Evolutionary conservation across 192 early-diverging fungal genomes (phyloP).

Genomic region (Rhizophagus sp.): DNA sequence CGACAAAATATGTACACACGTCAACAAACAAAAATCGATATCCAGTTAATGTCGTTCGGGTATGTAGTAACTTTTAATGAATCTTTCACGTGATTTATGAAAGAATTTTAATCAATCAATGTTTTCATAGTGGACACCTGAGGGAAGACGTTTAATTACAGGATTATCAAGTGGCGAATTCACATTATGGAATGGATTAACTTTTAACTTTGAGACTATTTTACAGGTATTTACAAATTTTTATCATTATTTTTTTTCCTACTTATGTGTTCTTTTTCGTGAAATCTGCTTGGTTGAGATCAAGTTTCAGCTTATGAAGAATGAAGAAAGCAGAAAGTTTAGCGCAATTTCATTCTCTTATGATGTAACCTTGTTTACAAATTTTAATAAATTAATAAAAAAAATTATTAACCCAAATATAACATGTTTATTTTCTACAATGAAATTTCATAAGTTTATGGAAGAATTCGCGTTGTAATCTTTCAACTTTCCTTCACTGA

Average conservation of each 20-base stretch:
- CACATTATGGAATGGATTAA: conserved; percentile 96
- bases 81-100: no score
- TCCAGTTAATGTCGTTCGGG: conserved; percentile 87
- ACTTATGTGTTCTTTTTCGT: conserved; percentile 11
- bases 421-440: neutral
- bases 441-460: neutral
- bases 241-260: neutral
- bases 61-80: conserved; percentile 36
- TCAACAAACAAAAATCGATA: conserved; percentile 92
- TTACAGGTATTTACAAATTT: conserved; percentile 62
- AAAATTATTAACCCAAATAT: neutral
- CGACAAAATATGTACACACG: conserved; percentile 87
- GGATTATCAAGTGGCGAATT: conserved; percentile 94
- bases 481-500: neutral
- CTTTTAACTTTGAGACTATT: conserved; percentile 98
- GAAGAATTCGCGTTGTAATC: neutral
- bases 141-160: conserved; percentile 91
- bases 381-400: neutral
- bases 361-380: neutral
- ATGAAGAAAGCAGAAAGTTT: neutral
- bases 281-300: neutral
- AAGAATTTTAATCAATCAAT: neutral
- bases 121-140: conserved; percentile 83
- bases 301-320: neutral
- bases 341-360: neutral